Percentiles rank a stretch among this genome's conserved stretches.
Conservation (phyloP, 2,329 filamentous ascomycete genomes). For the Hortaea sp. region DNA sequence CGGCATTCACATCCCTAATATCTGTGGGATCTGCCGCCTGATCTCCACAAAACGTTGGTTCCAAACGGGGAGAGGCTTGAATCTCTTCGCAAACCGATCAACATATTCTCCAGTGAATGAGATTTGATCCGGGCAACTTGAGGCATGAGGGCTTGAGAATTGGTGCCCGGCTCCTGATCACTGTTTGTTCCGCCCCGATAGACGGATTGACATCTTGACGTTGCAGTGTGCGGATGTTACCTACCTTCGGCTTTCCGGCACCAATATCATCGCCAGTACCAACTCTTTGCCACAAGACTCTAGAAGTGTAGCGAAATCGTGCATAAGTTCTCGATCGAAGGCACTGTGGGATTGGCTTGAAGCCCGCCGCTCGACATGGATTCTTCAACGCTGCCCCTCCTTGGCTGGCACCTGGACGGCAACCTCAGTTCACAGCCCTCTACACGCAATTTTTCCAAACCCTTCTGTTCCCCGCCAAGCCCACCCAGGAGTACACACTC, state of each 20-base stretch:
- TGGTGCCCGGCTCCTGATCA: neutral
- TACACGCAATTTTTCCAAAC: slow-evolving; percentile 7
- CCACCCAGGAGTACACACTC: slow-evolving; percentile 1
- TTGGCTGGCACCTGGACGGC: neutral
- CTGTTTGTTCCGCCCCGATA: neutral
- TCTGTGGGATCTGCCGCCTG: too few relatives aligned
- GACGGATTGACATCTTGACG: neutral
- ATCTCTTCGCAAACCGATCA: too few relatives aligned
- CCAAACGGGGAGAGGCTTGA: too few relatives aligned
- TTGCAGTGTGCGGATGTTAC: slow-evolving; percentile 1
- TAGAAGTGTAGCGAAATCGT: neutral
- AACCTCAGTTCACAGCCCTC: slow-evolving; percentile 4
- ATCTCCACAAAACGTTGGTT: too few relatives aligned
- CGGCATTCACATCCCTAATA: too few relatives aligned
- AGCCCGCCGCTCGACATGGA: neutral
- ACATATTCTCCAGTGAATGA: too few relatives aligned
- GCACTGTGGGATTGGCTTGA: neutral
- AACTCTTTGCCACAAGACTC: neutral
- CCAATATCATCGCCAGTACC: neutral
- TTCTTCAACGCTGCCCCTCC: slow-evolving; percentile 1
- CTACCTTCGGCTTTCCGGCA: neutral
- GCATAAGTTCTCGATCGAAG: neutral
- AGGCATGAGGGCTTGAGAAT: neutral
- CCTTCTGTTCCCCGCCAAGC: slow-evolving; percentile 1
- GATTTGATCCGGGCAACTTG: neutral